These are phyloP conservation scores for Endocarpon pusillum DNA, from an alignment of 495 filamentous ascomycete species.

Conservation along the genomic window DNA sequence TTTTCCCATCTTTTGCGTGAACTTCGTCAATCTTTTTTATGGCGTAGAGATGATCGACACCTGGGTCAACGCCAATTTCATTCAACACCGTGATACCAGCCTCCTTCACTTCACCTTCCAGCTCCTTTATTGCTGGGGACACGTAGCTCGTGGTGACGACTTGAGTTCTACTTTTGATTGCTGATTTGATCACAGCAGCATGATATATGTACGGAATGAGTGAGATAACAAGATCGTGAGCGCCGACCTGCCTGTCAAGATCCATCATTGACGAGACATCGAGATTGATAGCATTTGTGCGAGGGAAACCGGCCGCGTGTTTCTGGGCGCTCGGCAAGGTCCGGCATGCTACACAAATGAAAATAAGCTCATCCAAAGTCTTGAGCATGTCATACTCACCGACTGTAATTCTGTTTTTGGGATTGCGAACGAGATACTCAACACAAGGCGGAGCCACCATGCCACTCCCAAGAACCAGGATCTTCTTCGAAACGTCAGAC, in stretches of 20 bases:
- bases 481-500: too few species aligned
- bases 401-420: too few species aligned
- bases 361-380: too few species aligned
- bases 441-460: too few species aligned
- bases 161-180: constrained; percentile 82
- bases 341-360: constrained; percentile 62
- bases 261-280: constrained; percentile 60
- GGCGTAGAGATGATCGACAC: constrained; percentile 70
- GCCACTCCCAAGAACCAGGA: too few species aligned
- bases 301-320: constrained; percentile 52
- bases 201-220: constrained; percentile 93
- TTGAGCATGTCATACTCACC: too few species aligned
- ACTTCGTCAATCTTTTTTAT: constrained; percentile 71
- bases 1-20: constrained; percentile 74
- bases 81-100: constrained; percentile 97
- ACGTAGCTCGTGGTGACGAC: constrained; percentile 96
- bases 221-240: constrained; percentile 63
- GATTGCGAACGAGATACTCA: too few species aligned
- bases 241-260: constrained; percentile 59
- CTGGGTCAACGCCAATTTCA: constrained; percentile 67
- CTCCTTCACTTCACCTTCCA: constrained; percentile 67
- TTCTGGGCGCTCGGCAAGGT: constrained; percentile 64
- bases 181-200: constrained; percentile 74
- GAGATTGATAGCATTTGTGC: constrained; percentile 57
- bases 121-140: constrained; percentile 78